Base-by-base conservation (phyloP, 2,329 filamentous ascomycete species). In the Microcera coccophila region DNA sequence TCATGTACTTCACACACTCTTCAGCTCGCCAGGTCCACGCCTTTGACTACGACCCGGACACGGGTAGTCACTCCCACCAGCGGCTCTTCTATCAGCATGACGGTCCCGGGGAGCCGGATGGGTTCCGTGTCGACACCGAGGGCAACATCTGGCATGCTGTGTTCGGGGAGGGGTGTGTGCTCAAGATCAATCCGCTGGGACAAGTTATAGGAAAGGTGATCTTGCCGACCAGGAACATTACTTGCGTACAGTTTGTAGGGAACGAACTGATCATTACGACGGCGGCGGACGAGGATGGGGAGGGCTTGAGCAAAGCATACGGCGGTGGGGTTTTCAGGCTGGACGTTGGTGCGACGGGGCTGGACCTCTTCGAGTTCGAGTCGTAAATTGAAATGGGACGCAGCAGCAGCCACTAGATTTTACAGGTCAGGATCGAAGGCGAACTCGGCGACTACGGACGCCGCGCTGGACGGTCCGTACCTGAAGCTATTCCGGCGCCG, bases 111-210 rank as follows among this genome's bases (percentile, higher is more conserved):
- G 79, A 81, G 49, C 89, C 89, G 1, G 90, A 96, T 65, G 90
- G 90, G 2, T 90, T 91, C 67, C 83, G 84, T 49, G 78, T 94
- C 58, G 90, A 96, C 60, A 78, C 76, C 33, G 81, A 94, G 41
- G 90, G 89, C n/a, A 84, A 85, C 68, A 75, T 95, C 58, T 96
- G 91, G 90, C 83, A 86, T 48, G 87, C 88, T 7, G 74, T 93
- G n/a, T 93, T 88, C 61, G 89, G 89, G 41, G 86, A 85, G 49
- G 73, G 78, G 45, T 78, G 81, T 47, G 87, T 95, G 18, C 69
- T 95, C 52, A 81, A 85, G 62, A 84, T 95, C 58, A 80, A 77
- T 36, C 79, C 82, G 4, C 65, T 76, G 38, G 89, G 88, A 3
- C 70, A 82, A 57, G 67, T 95, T 21, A 72, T 90, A 4, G 89